phyloP scores from a whole-genome alignment of 2,329 filamentous ascomycete genomes.

The Plenodomus tracheiphilus region DNA sequence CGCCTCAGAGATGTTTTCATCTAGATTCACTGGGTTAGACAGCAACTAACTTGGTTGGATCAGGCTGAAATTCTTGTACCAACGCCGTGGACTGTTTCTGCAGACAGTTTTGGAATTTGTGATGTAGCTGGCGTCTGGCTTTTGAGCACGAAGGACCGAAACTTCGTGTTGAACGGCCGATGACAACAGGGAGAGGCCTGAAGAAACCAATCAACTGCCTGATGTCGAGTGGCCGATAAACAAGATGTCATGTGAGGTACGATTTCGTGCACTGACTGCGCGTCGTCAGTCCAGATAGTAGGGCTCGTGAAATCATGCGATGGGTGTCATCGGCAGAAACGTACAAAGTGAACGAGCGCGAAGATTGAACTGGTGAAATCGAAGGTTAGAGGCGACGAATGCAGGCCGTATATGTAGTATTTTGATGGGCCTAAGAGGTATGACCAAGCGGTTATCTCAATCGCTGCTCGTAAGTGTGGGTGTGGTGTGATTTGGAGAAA shows the following conservation, averaged over 20 bases:
- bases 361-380: no score
- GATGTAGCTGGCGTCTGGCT: constrained; percentile 5
- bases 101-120: constrained; percentile 7
- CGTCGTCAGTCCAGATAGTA: constrained; percentile 2
- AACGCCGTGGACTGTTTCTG: constrained; percentile 11
- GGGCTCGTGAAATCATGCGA: not conserved
- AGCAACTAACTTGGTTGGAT: not conserved
- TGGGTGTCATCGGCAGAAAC: no score
- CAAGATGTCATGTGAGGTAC: not conserved
- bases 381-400: no score
- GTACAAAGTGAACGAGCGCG: no score
- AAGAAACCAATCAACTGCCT: not conserved
- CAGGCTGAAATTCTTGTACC: constrained; percentile 2
- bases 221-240: constrained; percentile 4
- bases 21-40: constrained; percentile 5
- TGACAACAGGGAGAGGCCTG: constrained; percentile 1
- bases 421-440: no score
- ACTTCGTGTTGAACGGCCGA: constrained; percentile 4
- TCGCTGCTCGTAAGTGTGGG: no score
- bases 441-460: no score
- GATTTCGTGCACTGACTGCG: not conserved
- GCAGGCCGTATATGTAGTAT: no score
- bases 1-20: constrained; percentile 16
- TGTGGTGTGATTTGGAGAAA: no score
- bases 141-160: constrained; percentile 2